phyloP scores from a whole-genome alignment of 2,329 filamentous ascomycete genomes.

The Endocalyx cinctus region DNA sequence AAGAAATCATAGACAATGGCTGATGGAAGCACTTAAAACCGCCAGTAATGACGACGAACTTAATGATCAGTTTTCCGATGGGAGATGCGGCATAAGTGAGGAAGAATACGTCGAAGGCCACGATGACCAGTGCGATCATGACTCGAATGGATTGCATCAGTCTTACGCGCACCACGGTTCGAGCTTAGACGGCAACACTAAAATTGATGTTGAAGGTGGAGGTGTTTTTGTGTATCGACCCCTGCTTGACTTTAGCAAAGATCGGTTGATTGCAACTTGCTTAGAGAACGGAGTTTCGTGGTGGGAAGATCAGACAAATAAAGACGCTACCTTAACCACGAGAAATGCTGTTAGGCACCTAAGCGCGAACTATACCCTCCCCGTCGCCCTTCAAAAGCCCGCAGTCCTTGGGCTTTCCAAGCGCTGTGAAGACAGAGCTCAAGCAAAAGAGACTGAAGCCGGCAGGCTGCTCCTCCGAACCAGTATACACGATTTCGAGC shows the following conservation, averaged over 20 bases:
- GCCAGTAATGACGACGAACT: slow-evolving; percentile 18
- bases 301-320: slow-evolving; percentile 84
- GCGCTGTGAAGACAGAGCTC: slow-evolving; percentile 41
- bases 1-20: slow-evolving; percentile 5
- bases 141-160: no score
- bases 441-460: slow-evolving; percentile 46
- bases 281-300: slow-evolving; percentile 61
- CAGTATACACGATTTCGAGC: slow-evolving; percentile 42
- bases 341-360: slow-evolving; percentile 78
- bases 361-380: slow-evolving; percentile 54
- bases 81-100: slow-evolving; percentile 18
- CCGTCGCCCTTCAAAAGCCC: slow-evolving; percentile 62
- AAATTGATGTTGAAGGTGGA: slow-evolving; percentile 51
- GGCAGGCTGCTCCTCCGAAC: slow-evolving; percentile 47
- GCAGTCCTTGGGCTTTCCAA: slow-evolving; percentile 58
- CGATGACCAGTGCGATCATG: no score
- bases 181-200: slow-evolving; percentile 12
- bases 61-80: no score
- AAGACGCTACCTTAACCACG: slow-evolving; percentile 67
- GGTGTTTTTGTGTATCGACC: slow-evolving; percentile 67
- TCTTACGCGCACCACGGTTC: slow-evolving; percentile 16
- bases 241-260: slow-evolving; percentile 66
- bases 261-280: slow-evolving; percentile 71
- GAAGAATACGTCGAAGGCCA: slow-evolving; percentile 12
- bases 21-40: slow-evolving; percentile 21